These are phyloP conservation scores for Amniculicola lignicola DNA, from an alignment of 495 filamentous ascomycete genomes.

Conservation along the genomic window DNA sequence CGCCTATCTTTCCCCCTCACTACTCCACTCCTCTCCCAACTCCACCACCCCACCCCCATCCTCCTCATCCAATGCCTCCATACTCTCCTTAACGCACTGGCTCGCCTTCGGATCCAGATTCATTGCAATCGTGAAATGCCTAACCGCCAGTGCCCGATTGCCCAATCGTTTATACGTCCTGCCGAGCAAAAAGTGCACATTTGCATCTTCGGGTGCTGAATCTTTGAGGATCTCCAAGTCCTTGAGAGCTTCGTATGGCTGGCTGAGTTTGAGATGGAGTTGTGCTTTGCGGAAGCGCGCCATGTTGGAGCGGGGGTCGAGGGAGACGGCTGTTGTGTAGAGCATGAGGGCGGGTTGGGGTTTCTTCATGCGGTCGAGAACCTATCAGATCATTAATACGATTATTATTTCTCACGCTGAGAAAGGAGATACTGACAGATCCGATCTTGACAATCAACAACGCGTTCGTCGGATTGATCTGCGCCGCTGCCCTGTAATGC, in stretches of 20 bases:
- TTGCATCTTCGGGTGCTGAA: constrained; percentile 88
- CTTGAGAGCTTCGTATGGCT: constrained; percentile 63
- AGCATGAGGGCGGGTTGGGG: constrained; percentile 70
- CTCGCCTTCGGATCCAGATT: constrained; percentile 85
- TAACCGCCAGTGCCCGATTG: constrained; percentile 77
- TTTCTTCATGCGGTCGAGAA: constrained; percentile 83
- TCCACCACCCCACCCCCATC: constrained; percentile 3
- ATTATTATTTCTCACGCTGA: neutral
- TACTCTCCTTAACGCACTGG: constrained; percentile 31
- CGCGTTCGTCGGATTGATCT: constrained; percentile 87
- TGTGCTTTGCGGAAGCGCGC: constrained; percentile 91
- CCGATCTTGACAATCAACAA: constrained; percentile 90
- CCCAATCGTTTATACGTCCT: constrained; percentile 77
- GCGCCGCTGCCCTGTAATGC: constrained; percentile 81
- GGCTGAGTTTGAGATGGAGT: constrained; percentile 72
- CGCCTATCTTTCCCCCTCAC: constrained; percentile 7
- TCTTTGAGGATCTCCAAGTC: constrained; percentile 84
- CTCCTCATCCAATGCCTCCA: constrained; percentile 25
- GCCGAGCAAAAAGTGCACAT: constrained; percentile 89
- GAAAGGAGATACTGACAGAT: constrained; percentile 45
- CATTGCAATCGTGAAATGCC: constrained; percentile 88
- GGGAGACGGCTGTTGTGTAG: constrained; percentile 72
- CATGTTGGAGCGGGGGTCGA: constrained; percentile 77
- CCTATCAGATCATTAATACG: constrained; percentile 24
- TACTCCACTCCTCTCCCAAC: constrained; percentile 3